Base-by-base conservation (phyloP, 2,329 filamentous ascomycete genomes). In the Ceratocystis cubensis region DNA sequence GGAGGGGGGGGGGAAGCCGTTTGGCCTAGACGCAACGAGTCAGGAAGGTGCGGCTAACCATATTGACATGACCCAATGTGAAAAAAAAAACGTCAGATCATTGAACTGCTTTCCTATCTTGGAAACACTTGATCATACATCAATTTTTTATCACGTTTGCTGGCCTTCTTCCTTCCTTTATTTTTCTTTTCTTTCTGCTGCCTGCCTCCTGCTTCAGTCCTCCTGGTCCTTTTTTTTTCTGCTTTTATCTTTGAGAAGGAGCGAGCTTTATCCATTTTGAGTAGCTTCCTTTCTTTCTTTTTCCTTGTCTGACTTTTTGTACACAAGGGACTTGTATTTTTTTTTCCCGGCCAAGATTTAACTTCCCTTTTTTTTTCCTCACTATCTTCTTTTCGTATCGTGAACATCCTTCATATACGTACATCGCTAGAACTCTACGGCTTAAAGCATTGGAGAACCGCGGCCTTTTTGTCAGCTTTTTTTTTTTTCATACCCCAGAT, bases 71-170 rank as follows among this genome's bases (percentile, higher is more conserved):
- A 15, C 48, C 48, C 22, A 25, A 41, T 41, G 37, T 41, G 48
- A 25, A 13, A n/a, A 53, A 53, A 48, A 48, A 62, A 62, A 45
- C 20, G 61, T 44, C 61, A 62, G 44, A 62, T 46, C 37, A 46
- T 44, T 62, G 33, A 46, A 62, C 33, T 62, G 61, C 61, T 62
- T 62, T 44, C 44, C 44, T 62, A 33, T 62, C 37, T 62, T 17
- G 33, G 30, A 5, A 50, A 37, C 30, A 63, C 37, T 41, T 37
- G 17, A 25, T 28, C 33, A 30, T 20, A 63, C 63, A 28, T 25
- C 15, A 13, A 20, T 25, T 57, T 22, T 41, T 64, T n/a, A 13
- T 64, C n/a, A 28, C 15, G 28, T 64, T 30, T 10, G 28, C 33
- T 28, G 37, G 6, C 25, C 63, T 59, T 13, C 45, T 59, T 53